A percentile compares a stretch with the other conserved stretches of the same genome.
These are phyloP conservation scores for Sarocladiaceae sp. DNA, from an alignment of 2,329 filamentous ascomycete genomes.

Conservation along the genomic window DNA sequence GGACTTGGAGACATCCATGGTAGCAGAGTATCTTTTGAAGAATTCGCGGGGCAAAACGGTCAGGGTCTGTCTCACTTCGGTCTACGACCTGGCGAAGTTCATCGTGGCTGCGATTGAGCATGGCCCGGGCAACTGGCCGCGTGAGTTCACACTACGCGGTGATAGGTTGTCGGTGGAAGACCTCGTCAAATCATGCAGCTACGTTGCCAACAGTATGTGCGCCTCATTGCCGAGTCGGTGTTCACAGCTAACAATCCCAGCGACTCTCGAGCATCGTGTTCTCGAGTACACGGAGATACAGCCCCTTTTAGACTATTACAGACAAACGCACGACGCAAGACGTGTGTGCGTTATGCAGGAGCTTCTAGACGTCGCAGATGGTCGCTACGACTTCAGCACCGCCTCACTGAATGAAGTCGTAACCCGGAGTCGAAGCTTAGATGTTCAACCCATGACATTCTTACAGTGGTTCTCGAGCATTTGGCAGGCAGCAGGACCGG, in stretches of 20 bases:
- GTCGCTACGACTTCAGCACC: slow-evolving; percentile 58
- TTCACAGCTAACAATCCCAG: slow-evolving; percentile 20
- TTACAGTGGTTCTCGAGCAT: slow-evolving; percentile 42
- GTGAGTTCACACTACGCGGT: slow-evolving; percentile 63
- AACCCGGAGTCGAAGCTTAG: slow-evolving; percentile 24
- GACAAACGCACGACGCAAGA: slow-evolving; percentile 42
- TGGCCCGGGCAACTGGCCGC: slow-evolving; percentile 54
- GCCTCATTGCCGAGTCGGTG: not conserved
- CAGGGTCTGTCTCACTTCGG: slow-evolving; percentile 61
- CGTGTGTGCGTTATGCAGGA: slow-evolving; percentile 47
- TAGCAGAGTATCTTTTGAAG: slow-evolving; percentile 55
- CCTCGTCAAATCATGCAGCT: slow-evolving; percentile 45
- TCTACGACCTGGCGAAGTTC: slow-evolving; percentile 64
- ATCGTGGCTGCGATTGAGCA: slow-evolving; percentile 64
- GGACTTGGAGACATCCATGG: slow-evolving; percentile 48
- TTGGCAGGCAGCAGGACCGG: slow-evolving; percentile 11
- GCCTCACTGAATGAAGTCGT: slow-evolving; percentile 51
- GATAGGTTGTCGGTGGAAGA: slow-evolving; percentile 56
- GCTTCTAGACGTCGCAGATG: slow-evolving; percentile 61
- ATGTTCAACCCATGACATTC: slow-evolving; percentile 43
- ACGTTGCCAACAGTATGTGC: slow-evolving; percentile 41
- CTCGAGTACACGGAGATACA: slow-evolving; percentile 34
- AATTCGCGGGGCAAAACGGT: slow-evolving; percentile 42
- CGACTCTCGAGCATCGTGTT: slow-evolving; percentile 29
- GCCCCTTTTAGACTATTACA: slow-evolving; percentile 33